Base-by-base conservation (phyloP, 2,329 filamentous ascomycete genomes). In the Diaporthe sp. region DNA sequence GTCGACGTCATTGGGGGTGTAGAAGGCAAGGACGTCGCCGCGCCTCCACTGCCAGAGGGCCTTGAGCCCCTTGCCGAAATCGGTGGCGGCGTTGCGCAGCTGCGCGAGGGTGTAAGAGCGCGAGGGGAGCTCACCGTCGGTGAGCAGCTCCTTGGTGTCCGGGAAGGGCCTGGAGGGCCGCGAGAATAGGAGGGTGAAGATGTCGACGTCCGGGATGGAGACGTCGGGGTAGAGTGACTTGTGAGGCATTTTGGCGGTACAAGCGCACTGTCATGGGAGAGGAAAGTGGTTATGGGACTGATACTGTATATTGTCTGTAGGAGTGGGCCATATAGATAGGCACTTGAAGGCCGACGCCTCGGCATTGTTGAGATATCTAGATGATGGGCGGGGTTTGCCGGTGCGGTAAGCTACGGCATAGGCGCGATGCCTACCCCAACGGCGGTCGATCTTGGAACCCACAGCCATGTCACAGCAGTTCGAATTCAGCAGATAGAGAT, bases 1-100 rank as follows among this genome's bases (percentile, higher is more conserved):
- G 83, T 98, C 96, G 81, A 98, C 93, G 82, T 89, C 92, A 83
- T 98, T 98, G 39, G 95, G 94, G 4, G 94, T 93, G 87, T 93
- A 98, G 72, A 98, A 88, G 15, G 90, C 94, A 31, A 98, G 88
- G 1, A 97, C 94, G 82, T 98, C 94, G 80, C 94, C 94, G 81
- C 94, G 95, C 79, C 92, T 88, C 94, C 95, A 98, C 68, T 92
- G 89, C 89, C 93, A 96, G 31, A 88, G 84, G 37, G 93, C 90
- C 80, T 92, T 92, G 28, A 98, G 88, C 0, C 94, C 96, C 78
- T 93, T 92, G 69, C 95, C 96, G 79, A 98, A 97, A n/a, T 92
- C 89, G 53, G 92, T 84, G 1, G 95, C 93, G 22, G 90, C 87
- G 76, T 87, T 87, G 79, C 90, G 92, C 74, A 94, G 85, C 77